phyloP scores from a whole-genome alignment of 2,329 filamentous ascomycete species.

The Microcyclospora pomicola region DNA sequence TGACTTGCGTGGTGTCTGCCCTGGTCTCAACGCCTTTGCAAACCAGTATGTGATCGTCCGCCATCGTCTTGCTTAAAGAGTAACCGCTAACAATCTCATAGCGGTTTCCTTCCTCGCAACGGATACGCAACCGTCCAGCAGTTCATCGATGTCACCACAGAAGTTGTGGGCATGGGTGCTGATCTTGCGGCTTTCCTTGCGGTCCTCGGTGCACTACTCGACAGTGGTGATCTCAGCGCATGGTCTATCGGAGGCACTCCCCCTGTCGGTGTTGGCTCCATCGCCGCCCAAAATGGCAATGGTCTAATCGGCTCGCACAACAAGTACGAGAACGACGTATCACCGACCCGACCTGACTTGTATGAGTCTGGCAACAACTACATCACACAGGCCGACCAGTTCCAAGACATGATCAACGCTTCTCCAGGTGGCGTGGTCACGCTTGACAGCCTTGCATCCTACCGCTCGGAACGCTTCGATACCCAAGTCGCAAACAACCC shows the following conservation, averaged over 20 bases:
- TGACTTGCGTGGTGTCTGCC: constrained; percentile 21
- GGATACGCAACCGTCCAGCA: constrained; percentile 19
- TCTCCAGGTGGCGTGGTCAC: constrained; percentile 10
- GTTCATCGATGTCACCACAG: constrained; percentile 16
- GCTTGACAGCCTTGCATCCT: constrained; percentile 4
- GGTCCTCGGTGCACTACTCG: constrained; percentile 20
- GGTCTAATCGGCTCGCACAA: constrained; percentile 19
- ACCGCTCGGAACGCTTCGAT: constrained; percentile 12
- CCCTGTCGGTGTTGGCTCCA: not conserved
- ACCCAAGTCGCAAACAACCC: constrained; percentile 18
- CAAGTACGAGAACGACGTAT: constrained; percentile 24
- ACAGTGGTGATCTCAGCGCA: constrained; percentile 14
- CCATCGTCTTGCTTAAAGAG: too few species aligned
- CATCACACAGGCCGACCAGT: constrained; percentile 12
- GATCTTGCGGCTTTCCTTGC: constrained; percentile 21
- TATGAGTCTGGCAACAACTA: constrained; percentile 18
- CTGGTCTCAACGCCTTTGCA: constrained; percentile 21
- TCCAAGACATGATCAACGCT: constrained; percentile 18
- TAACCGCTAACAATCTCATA: constrained; percentile 1
- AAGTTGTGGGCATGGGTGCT: constrained; percentile 22
- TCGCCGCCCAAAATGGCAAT: constrained; percentile 6
- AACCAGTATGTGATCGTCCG: constrained; percentile 6
- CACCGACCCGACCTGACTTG: constrained; percentile 21
- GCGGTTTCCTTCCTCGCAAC: constrained; percentile 18
- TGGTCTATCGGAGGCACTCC: constrained; percentile 22